Evolutionary conservation across 1,139 yeast genomes (phyloP), one percentile per base, ranked within the genome.

Genomic region (Diutina rugosa): DNA sequence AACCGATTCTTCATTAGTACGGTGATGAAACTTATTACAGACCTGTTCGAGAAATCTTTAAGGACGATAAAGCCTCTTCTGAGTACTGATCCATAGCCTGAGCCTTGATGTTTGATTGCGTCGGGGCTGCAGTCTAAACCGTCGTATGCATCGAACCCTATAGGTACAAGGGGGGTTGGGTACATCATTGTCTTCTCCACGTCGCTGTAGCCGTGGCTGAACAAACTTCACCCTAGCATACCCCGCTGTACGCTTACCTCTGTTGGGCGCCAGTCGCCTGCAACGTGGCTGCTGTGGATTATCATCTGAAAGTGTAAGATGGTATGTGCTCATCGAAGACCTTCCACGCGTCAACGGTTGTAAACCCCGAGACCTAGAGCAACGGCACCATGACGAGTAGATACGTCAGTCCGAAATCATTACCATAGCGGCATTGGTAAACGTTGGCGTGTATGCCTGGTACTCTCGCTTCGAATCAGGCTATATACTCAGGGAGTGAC

Each of bases 41-140:
- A 49, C 53, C 53, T 49, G 53, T 16, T 16, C 53, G 29, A 21
- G 53, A 49, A 10, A 49, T 44, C 53, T 21, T 21, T n/a, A 49
- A 21, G 45, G 53, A 49, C 53, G 53, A 49, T 16, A 49, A 49
- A 32, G 41, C 44, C 53, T 32, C 44, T 49, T 32, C 53, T 49
- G 53, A 49, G 53, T 49, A 49, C 53, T 32, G 32, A 49, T 44
- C 26, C 46, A 35, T 35, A 35, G 41, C 41, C 41, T 35, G 41
- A 12, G 41, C 14, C n/a, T 35, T 16, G 14, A 10, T 12, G 9
- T 32, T 32, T 9, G 26, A 21, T 21, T 21, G 26, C 26, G 26
- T 21, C 14, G 41, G 14, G 41, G 14, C 41, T 35, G 41, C 41
- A 35, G 41, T 9, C 26, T 21, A 21, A 9, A 35, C 41, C 41